phyloP scores from a whole-genome alignment of 2,329 filamentous ascomycete species.

The Aspergillus tamarii region DNA sequence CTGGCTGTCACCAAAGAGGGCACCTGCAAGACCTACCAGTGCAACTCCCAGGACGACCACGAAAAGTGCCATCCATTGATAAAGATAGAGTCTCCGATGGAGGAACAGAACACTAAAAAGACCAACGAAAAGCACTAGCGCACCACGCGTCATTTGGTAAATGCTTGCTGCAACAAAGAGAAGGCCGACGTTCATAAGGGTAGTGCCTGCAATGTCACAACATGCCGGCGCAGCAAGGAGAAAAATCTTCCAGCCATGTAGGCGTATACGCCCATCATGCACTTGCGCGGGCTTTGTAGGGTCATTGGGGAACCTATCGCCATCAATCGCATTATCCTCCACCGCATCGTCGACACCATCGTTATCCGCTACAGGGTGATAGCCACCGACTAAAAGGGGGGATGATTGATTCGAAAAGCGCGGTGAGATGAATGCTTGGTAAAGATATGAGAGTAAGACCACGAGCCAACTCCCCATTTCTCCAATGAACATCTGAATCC shows the following conservation, averaged over 20 bases:
- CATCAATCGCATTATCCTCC: slow-evolving; percentile 48
- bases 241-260: slow-evolving; percentile 71
- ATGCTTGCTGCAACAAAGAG: slow-evolving; percentile 94
- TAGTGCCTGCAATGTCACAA: slow-evolving; percentile 93
- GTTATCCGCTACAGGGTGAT: slow-evolving; percentile 64
- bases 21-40: slow-evolving; percentile 85
- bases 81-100: slow-evolving; percentile 74
- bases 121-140: slow-evolving; percentile 92
- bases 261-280: slow-evolving; percentile 59
- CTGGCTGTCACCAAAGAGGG: slow-evolving; percentile 68
- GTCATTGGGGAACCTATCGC: slow-evolving; percentile 48
- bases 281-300: slow-evolving; percentile 58
- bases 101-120: slow-evolving; percentile 93
- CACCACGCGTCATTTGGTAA: slow-evolving; percentile 97
- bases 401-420: slow-evolving; percentile 42
- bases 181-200: slow-evolving; percentile 94
- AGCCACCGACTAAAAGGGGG: slow-evolving; percentile 57
- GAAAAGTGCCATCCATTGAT: slow-evolving; percentile 88
- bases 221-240: slow-evolving; percentile 83
- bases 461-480: slow-evolving; percentile 97
- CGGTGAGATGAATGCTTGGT: slow-evolving; percentile 57
- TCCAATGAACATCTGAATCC: slow-evolving; percentile 93
- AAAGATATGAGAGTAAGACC: slow-evolving; percentile 70
- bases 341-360: slow-evolving; percentile 53
- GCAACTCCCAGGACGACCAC: slow-evolving; percentile 88